Base-by-base conservation (phyloP, 2,329 filamentous ascomycete genomes). In the Bertia moriformis region DNA sequence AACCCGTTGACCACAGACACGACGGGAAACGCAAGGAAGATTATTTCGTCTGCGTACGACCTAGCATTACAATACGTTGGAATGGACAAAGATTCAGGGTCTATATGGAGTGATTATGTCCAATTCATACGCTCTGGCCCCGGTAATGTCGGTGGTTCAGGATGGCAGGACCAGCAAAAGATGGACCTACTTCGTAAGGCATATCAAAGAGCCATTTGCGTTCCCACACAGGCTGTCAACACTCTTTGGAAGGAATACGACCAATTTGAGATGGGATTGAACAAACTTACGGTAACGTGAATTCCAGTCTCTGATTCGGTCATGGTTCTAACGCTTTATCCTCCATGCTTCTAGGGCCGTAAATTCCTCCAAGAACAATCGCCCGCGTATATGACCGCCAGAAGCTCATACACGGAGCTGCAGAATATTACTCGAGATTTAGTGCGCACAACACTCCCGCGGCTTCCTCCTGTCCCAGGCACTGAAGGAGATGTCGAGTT, bases 111-210 rank as follows among this genome's bases (percentile, higher is more conserved):
- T 43, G 91, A 98, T 47, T 96, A 96, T 51, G 80, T 98, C 44
- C 78, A 91, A 47, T 95, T 98, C 54, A 75, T 96, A 57, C 88
- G 87, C 54, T 83, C 76, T 29, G 85, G 83, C 0, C 91, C 91
- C 1, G 91, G 91, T 4, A 77, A 77, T 42, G 73, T 91, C 42
- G 89, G 88, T 18, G 91, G 89, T 33, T 79, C 70, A 42, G 79
- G 75, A 42, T 98, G 91, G 93, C 88, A 96, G 58, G 91, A 96
- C 53, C 83, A 89, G 60, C 91, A 96, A 55, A 98, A 98, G 67
- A 93, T 94, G 82, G 91, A 98, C 50, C 69, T 83, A 48, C 62
- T 98, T 39, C 80, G 91, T 43, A 93, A 93, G 55, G 83, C 85
- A 1, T 98, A 95, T 55, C 88, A 95, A 51, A 81, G 81, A 39